Evolutionary conservation across 2,329 filamentous ascomycete genomes (phyloP).

Genomic region (Microcyclospora pomicola): DNA sequence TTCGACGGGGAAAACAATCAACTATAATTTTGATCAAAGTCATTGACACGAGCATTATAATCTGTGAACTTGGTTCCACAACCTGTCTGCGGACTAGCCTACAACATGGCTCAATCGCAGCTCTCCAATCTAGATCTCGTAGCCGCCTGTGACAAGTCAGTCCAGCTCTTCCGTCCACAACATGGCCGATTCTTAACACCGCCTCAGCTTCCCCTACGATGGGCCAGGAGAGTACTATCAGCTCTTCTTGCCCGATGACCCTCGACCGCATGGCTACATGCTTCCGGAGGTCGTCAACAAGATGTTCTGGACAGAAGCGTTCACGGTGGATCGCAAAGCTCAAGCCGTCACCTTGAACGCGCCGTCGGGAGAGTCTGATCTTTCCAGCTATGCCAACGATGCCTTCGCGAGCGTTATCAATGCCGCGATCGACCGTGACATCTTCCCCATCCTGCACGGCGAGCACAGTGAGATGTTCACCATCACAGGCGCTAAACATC

Average conservation of each 20-base stretch:
- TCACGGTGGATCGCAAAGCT: slow-evolving; percentile 36
- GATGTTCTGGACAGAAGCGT: slow-evolving; percentile 37
- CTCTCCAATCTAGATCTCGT: slow-evolving; percentile 1
- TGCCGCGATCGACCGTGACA: slow-evolving; percentile 29
- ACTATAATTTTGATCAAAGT: too few relatives aligned
- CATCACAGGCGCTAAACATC: slow-evolving; percentile 47
- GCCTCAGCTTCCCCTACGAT: slow-evolving; percentile 34
- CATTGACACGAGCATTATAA: too few relatives aligned
- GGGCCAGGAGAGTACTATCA: slow-evolving; percentile 39
- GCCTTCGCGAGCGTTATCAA: slow-evolving; percentile 54
- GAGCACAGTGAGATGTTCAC: slow-evolving; percentile 71
- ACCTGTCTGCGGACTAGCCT: too few relatives aligned
- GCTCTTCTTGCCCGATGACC: slow-evolving; percentile 54
- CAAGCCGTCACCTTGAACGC: slow-evolving; percentile 16
- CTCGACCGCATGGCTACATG: slow-evolving; percentile 46
- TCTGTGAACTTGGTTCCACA: too few relatives aligned
- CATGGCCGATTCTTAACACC: background rate
- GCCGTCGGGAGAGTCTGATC: slow-evolving; percentile 44
- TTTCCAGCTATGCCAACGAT: slow-evolving; percentile 41
- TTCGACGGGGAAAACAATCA: too few relatives aligned
- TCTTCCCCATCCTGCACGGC: slow-evolving; percentile 57
- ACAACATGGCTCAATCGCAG: background rate
- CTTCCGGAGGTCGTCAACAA: slow-evolving; percentile 46
- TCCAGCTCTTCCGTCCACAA: background rate
- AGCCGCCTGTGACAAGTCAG: slow-evolving; percentile 2